Base-by-base conservation (phyloP, 1,284 basidiomycete species). In the Sanguinoderma infundibulare region DNA sequence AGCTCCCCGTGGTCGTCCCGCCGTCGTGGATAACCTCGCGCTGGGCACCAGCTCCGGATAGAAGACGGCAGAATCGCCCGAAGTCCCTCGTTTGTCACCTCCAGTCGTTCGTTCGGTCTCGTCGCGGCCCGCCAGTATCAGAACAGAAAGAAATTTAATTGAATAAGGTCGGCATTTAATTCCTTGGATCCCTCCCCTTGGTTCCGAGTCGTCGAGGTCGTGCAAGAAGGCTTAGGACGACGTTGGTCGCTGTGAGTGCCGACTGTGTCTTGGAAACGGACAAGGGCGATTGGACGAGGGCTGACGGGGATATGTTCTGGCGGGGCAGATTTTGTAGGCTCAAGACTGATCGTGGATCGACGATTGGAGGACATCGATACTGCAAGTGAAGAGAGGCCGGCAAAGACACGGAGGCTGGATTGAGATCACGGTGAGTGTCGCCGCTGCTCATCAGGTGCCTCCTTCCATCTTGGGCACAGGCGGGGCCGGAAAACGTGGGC, bases 401-500 rank as follows among this genome's bases (percentile, higher is more conserved):
- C 46, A 32, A 17, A 49, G 10, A 28, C 26, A 26, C 44, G 26
- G 14, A 28, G 24, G 44, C 7, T n/a, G 60, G 5, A 53, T 53
- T 50, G 53, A 53, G 57, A 63, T 62, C 62, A 53, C 12, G 62
- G 65, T 66, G 65, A 66, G 65, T 51, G 20, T 50, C 38, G 59
- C 26, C 8, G 46, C 10, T 28, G 26, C 22, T 59, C 57, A 53
- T 55, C 60, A 57, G 67, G 61, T 55, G 57, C 65, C 60, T 30
- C 39, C 50, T 61, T 66, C 67, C 75, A 74, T 74, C 73, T 53
- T 69, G 20, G 53, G 63, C 58, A 54, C 47, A 60, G 73, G 75
- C 73, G 75, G 79, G 79, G 77, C 75, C 77, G 84, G 69, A 73
- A 79, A 87, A 87, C 86, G 85, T 86, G 85, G 82, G 74, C 75